Percentiles rank a stretch among this genome's conserved stretches.
These are phyloP conservation scores for Phoma sp. DNA, from an alignment of 2,329 filamentous ascomycete genomes.

Conservation along the genomic window DNA sequence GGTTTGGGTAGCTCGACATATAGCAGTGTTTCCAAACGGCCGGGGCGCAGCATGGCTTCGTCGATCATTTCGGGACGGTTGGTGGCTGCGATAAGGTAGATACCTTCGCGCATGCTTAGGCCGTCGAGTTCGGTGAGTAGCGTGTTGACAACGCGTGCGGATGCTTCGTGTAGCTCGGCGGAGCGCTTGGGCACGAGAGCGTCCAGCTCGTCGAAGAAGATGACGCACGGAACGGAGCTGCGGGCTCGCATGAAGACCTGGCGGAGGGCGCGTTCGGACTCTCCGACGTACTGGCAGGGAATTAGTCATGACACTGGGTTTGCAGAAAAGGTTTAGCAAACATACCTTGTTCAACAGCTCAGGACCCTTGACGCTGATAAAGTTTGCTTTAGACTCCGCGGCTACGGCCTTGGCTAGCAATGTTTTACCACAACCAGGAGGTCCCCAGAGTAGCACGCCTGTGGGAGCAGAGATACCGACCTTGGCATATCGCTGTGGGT, in stretches of 20 bases:
- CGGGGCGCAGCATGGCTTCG: conserved; percentile 89
- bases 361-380: conserved; percentile 96
- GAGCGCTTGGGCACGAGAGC: conserved; percentile 87
- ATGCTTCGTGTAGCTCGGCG: conserved; percentile 77
- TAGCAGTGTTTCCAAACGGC: conserved; percentile 84
- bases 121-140: conserved; percentile 94
- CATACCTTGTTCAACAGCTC: conserved; percentile 86
- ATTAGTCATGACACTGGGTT: conserved; percentile 3
- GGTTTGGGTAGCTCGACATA: conserved; percentile 86
- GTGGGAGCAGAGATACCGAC: conserved; percentile 82
- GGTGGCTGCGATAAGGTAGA: conserved; percentile 94
- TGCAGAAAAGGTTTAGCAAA: background rate
- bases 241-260: conserved; percentile 90
- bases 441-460: conserved; percentile 93
- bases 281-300: conserved; percentile 75
- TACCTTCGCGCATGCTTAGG: conserved; percentile 76
- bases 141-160: conserved; percentile 90
- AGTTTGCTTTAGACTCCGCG: conserved; percentile 94
- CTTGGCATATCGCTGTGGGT: conserved; percentile 76
- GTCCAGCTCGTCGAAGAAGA: conserved; percentile 98
- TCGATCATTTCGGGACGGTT: conserved; percentile 98
- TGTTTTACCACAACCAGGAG: conserved; percentile 95
- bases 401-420: conserved; percentile 95
- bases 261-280: conserved; percentile 90
- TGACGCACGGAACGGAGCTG: conserved; percentile 85